Conservation (phyloP, 768 basidiomycete genomes). For the Lepiota brunneoincarnata region DNA sequence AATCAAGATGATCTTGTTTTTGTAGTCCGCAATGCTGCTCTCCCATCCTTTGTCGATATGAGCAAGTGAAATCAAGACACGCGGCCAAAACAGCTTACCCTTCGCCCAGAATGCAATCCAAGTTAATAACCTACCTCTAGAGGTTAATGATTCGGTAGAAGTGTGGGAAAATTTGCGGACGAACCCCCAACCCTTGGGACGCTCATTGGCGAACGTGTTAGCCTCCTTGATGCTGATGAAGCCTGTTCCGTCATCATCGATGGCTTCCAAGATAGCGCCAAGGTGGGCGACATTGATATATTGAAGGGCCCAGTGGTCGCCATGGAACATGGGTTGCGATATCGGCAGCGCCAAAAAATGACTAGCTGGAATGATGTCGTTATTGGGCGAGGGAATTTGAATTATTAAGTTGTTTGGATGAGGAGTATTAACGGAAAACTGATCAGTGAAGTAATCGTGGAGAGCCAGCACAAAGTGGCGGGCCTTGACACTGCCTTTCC, state of each 20-base stretch:
- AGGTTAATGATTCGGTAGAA: neutral
- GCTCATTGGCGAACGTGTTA: slow-evolving; percentile 27
- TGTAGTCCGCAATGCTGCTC: slow-evolving; percentile 17
- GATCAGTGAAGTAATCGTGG: slow-evolving; percentile 35
- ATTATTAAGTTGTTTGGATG: no score
- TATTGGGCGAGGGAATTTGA: slow-evolving; percentile 14
- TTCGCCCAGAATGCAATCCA: slow-evolving; percentile 28
- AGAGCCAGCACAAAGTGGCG: slow-evolving; percentile 49
- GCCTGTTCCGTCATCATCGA: slow-evolving; percentile 39
- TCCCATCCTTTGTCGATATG: slow-evolving; percentile 9
- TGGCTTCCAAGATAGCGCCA: slow-evolving; percentile 34
- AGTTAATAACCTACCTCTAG: slow-evolving; percentile 18
- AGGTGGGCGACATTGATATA: slow-evolving; percentile 30
- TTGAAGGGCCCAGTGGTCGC: slow-evolving; percentile 30
- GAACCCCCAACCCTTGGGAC: slow-evolving; percentile 28
- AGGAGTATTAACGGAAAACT: no score
- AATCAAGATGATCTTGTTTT: slow-evolving; percentile 15
- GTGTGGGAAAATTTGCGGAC: neutral
- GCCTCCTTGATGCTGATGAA: slow-evolving; percentile 33
- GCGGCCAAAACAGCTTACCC: slow-evolving; percentile 11
- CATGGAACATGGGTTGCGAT: no score
- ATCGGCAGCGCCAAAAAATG: slow-evolving; percentile 40
- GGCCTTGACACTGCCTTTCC: slow-evolving; percentile 53
- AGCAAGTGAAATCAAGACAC: neutral
- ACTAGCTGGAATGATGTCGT: slow-evolving; percentile 48